Conservation (phyloP, 2,329 filamentous ascomycete species). For the Diaporthe batatas region DNA sequence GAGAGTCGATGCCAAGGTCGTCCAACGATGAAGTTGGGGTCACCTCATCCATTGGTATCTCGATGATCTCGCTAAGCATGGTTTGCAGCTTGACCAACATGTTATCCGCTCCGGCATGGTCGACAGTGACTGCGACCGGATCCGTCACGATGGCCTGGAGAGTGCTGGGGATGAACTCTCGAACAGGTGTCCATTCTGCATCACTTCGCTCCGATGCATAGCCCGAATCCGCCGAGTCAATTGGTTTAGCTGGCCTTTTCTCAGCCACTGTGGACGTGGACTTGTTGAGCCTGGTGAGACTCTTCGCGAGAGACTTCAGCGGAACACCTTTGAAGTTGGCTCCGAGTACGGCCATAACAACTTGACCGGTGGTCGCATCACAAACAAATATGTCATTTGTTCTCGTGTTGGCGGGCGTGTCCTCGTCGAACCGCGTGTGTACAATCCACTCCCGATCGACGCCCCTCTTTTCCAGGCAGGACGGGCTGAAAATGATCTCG, state of each 20-base stretch:
- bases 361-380: constrained; percentile 34
- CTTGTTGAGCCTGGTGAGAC: constrained; percentile 34
- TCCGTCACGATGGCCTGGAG: neutral
- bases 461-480: neutral
- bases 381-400: constrained; percentile 46
- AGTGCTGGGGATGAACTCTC: neutral
- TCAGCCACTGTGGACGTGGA: neutral
- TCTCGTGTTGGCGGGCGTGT: constrained; percentile 16
- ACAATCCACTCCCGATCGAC: constrained; percentile 32
- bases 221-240: neutral
- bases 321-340: constrained; percentile 44
- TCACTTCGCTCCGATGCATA: constrained; percentile 20
- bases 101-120: neutral
- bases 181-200: neutral
- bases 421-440: constrained; percentile 34
- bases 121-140: neutral
- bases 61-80: constrained; percentile 44
- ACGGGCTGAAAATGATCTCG: constrained; percentile 42
- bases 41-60: constrained; percentile 44
- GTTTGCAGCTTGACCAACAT: neutral
- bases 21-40: constrained; percentile 45
- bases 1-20: constrained; percentile 55
- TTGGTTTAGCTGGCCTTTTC: neutral
- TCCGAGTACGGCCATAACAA: constrained; percentile 43
- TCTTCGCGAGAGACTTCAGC: constrained; percentile 43